These are phyloP conservation scores for Fusarium metavorans DNA, from an alignment of 2,329 filamentous ascomycete species.

Conservation along the genomic window DNA sequence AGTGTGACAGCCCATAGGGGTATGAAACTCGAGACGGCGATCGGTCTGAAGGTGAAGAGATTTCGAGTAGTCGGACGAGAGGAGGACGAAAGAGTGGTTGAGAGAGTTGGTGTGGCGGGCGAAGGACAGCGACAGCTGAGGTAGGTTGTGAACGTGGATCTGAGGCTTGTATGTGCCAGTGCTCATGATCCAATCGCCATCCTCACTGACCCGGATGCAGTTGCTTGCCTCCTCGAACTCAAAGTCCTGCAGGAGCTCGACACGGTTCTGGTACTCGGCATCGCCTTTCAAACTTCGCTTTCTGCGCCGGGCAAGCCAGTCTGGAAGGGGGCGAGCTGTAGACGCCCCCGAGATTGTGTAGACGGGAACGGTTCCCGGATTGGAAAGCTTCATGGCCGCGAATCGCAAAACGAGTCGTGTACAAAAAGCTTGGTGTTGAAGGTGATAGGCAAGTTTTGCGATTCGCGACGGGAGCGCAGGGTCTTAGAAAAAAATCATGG, in stretches of 20 bases:
- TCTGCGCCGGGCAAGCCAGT: constrained; percentile 92
- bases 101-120: constrained; percentile 91
- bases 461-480: constrained; percentile 3
- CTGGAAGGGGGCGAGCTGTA: constrained; percentile 87
- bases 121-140: constrained; percentile 93
- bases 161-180: constrained; percentile 78
- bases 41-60: constrained; percentile 94
- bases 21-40: constrained; percentile 92
- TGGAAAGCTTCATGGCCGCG: constrained; percentile 79
- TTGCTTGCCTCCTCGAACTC: constrained; percentile 96
- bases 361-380: constrained; percentile 85
- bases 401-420: constrained; percentile 17
- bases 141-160: constrained; percentile 95
- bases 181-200: constrained; percentile 98
- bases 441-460: constrained; percentile 33
- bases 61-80: constrained; percentile 93
- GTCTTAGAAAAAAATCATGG: constrained; percentile 47
- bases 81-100: constrained; percentile 90
- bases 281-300: constrained; percentile 95
- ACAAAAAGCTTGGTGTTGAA: constrained; percentile 28
- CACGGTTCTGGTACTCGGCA: constrained; percentile 89
- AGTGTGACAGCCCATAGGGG: constrained; percentile 87
- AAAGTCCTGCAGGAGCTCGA: constrained; percentile 97
- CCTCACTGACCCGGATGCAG: constrained; percentile 90
- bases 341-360: constrained; percentile 96